Conservation (phyloP, 768 basidiomycete genomes). For the Lentinus tigrinus region DNA sequence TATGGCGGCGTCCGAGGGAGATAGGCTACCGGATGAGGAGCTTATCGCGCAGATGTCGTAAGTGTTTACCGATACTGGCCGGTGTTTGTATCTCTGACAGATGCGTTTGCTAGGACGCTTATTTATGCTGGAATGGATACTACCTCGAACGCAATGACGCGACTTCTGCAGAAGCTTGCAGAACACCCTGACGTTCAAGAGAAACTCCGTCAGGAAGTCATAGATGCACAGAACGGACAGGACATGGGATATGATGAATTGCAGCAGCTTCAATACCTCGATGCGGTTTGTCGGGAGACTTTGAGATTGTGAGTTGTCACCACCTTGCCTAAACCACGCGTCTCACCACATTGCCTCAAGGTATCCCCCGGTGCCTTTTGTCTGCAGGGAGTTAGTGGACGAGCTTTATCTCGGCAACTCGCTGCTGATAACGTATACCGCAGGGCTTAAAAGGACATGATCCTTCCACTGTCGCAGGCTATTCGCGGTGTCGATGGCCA, state of each 20-base stretch:
- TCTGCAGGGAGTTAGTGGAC: slow-evolving; percentile 5
- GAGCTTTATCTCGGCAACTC: neutral
- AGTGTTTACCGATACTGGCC: neutral
- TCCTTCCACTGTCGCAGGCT: slow-evolving; percentile 31
- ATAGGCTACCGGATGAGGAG: slow-evolving; percentile 16
- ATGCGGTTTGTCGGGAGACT: slow-evolving; percentile 58
- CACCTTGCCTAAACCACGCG: slow-evolving; percentile 3
- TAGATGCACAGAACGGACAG: slow-evolving; percentile 22
- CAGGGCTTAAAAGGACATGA: slow-evolving; percentile 15
- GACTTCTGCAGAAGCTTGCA: slow-evolving; percentile 22
- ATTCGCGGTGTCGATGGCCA: slow-evolving; percentile 29
- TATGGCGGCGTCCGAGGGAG: slow-evolving; percentile 5
- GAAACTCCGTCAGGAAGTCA: slow-evolving; percentile 26
- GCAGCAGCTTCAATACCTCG: slow-evolving; percentile 53
- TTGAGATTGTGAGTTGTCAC: slow-evolving; percentile 51
- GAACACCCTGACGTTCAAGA: slow-evolving; percentile 34
- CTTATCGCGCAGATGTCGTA: slow-evolving; percentile 18
- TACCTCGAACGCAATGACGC: slow-evolving; percentile 22
- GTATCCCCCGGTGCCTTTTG: slow-evolving; percentile 2
- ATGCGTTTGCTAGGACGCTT: slow-evolving; percentile 11
- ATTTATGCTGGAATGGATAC: slow-evolving; percentile 25
- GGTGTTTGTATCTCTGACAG: neutral
- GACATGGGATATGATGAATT: slow-evolving; percentile 27
- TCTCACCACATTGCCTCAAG: neutral
- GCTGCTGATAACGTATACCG: neutral